These are phyloP conservation scores for Calendula officinalis DNA, from an alignment of 129 eudicot species.

Conservation along the genomic window DNA sequence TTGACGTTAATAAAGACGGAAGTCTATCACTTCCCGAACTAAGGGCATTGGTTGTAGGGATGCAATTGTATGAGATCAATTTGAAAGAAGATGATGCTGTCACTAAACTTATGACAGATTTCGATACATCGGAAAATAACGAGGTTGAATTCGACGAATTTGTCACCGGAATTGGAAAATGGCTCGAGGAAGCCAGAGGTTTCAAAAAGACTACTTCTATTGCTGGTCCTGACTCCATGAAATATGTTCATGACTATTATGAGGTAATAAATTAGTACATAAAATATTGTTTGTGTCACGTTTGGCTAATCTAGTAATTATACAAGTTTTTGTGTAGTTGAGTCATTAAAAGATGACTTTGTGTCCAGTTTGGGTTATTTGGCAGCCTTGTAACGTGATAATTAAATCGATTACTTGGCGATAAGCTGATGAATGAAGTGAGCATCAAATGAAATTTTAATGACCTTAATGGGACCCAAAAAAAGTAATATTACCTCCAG, in stretches of 20 bases:
- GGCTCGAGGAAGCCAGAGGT: conserved; percentile 71
- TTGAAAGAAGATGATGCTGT: conserved; percentile 56
- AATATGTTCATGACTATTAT: conserved; percentile 55
- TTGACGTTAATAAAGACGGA: conserved; percentile 55
- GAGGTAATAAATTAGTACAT: conserved; percentile 28
- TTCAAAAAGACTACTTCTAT: conserved; percentile 27
- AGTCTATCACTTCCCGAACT: conserved; percentile 55
- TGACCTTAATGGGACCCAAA: too few species aligned
- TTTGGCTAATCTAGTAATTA: too few species aligned
- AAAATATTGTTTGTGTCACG: too few species aligned
- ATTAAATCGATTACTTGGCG: too few species aligned
- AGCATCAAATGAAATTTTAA: too few species aligned
- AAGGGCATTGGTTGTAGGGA: conserved; percentile 66
- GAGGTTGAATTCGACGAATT: conserved; percentile 49
- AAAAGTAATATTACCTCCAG: too few species aligned
- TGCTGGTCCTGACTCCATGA: conserved; percentile 50
- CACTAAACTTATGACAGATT: conserved; percentile 61
- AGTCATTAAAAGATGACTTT: too few species aligned
- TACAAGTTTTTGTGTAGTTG: too few species aligned
- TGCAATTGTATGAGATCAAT: conserved; percentile 61
- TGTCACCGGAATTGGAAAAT: conserved; percentile 49
- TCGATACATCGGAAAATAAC: conserved; percentile 48
- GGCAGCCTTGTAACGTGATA: too few species aligned
- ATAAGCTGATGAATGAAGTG: too few species aligned
- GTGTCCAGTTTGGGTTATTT: too few species aligned